These are phyloP conservation scores for Viola pubescens DNA, from an alignment of 441 rosid genomes.

Conservation along the genomic window DNA sequence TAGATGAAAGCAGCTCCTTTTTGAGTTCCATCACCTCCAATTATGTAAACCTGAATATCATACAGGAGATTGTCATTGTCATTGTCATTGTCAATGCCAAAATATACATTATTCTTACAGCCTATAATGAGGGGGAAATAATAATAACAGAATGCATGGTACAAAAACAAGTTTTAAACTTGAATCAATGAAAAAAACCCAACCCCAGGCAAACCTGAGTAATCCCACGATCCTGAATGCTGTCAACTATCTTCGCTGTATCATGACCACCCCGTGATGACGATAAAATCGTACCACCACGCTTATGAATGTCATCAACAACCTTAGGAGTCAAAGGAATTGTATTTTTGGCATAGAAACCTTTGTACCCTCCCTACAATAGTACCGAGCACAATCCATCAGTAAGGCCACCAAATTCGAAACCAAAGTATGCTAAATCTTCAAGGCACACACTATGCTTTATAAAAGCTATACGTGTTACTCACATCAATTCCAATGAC, in stretches of 20 bases:
- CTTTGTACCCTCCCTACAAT: constrained; percentile 70
- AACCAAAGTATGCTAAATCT: neutral
- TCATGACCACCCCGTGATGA: constrained; percentile 80
- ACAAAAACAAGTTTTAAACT: neutral
- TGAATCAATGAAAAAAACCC: constrained; percentile 2
- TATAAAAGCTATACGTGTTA: neutral
- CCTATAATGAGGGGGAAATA: neutral
- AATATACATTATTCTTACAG: too few relatives aligned
- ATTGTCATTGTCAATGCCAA: neutral
- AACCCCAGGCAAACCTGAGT: constrained; percentile 44
- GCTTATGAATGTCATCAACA: constrained; percentile 76
- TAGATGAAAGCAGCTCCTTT: constrained; percentile 39
- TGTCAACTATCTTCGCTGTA: constrained; percentile 64
- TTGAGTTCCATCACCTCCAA: constrained; percentile 89
- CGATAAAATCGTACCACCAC: constrained; percentile 78
- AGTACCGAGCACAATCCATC: neutral
- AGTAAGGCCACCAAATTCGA: neutral
- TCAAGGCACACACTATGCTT: neutral
- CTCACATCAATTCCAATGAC: constrained; percentile 85
- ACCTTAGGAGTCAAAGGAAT: constrained; percentile 46
- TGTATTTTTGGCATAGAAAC: constrained; percentile 71
- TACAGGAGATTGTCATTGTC: constrained; percentile 6
- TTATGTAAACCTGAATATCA: constrained; percentile 51
- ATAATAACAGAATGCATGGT: neutral
- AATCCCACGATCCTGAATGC: constrained; percentile 73